phyloP scores from a whole-genome alignment of 441 rosid genomes.

The Aleurites moluccanus region DNA sequence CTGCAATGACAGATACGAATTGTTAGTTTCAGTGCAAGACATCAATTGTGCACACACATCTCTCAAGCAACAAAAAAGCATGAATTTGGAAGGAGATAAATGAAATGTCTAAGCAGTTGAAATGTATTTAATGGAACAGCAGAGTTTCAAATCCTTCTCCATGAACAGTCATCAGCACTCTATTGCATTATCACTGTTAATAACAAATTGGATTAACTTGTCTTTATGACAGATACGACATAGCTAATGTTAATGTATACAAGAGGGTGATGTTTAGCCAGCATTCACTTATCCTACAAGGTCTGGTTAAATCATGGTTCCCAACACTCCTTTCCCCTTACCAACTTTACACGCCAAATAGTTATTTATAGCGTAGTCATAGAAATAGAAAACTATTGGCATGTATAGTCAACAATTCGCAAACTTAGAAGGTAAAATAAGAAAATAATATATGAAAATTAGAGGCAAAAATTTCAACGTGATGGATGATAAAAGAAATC shows the following conservation, averaged over 20 bases:
- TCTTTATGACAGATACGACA: not conserved
- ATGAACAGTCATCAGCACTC: not conserved
- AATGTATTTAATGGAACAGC: not conserved
- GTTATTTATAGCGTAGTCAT: not conserved
- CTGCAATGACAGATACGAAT: slow-evolving; percentile 41
- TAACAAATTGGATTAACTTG: too few species aligned
- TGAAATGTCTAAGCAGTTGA: too few species aligned
- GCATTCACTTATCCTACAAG: not conserved
- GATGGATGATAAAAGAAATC: not conserved
- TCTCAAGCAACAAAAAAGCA: too few species aligned
- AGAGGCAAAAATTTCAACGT: not conserved
- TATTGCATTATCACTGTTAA: not conserved
- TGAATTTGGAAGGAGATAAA: too few species aligned
- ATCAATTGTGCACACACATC: too few species aligned
- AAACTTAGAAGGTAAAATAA: not conserved
- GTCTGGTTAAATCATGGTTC: too few species aligned
- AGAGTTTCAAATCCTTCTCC: not conserved
- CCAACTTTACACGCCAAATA: not conserved
- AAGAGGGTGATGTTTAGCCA: not conserved
- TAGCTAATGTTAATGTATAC: not conserved
- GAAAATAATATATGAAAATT: not conserved
- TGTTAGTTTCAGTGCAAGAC: too few species aligned
- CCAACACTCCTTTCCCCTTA: not conserved
- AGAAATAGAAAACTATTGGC: not conserved
- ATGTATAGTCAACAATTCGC: not conserved